Base-by-base conservation (phyloP, 164 flowering plant genomes). In the Piper longum region DNA sequence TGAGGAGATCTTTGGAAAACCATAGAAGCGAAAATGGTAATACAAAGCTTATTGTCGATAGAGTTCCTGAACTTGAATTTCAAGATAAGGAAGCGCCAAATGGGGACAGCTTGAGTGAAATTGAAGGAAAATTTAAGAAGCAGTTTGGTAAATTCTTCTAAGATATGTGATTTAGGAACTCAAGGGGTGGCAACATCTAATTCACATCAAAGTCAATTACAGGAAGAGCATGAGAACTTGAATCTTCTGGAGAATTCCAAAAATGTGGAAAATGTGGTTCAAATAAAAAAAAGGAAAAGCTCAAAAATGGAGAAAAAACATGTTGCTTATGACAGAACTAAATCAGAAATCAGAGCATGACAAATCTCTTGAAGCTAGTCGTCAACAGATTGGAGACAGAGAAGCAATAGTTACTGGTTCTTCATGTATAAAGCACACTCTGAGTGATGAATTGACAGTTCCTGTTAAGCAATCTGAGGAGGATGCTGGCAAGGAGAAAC, bases 391-490 rank as follows among this genome's bases (percentile, higher is more conserved):
- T 48, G 52, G 14, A 48, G 52, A 48, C 52, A 9, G 11, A 14
- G 52, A 9, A 14, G 14, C 52, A 48, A 48, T 45, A 57, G 54
- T 65, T 56, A 44, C 61, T 39, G 52, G 17, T 41, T 43, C 45
- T 56, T 59, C 40, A 66, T 61, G 39, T n/a, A 42, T n/a, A 59
- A 66, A 52, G 42, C 56, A 43, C 51, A 74, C 61, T 57, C 41
- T 55, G 43, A 55, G 63, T 12, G 63, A 40, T 54, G 73, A 63
- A 62, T 66, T 67, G 41, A 58, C 39, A 57, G 11, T 41, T 12
- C 5, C 51, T 44, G 43, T 41, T 48, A 48, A 48, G 52, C 9
- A 48, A 48, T 12, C 52, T 48, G 14, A 48, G 52, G 52, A 48
- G 14, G 14, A 48, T 48, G 52, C 12, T 9, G 2, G 9, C 14